Evolutionary conservation across 805 yeast species (phyloP).

Genomic region (Saturnispora kantuleensis): DNA sequence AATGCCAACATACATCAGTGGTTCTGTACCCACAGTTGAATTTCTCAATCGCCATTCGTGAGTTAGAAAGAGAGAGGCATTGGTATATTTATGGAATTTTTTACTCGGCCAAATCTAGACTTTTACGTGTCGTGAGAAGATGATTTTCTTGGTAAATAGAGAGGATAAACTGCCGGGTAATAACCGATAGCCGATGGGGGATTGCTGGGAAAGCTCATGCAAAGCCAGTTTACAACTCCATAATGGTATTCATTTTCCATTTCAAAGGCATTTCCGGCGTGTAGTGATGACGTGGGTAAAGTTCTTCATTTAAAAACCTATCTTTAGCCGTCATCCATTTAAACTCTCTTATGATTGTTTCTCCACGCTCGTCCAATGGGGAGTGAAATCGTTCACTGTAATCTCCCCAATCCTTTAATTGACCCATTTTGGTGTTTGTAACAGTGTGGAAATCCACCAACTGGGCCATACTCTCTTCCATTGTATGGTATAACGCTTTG

Average conservation of each 20-base stretch:
- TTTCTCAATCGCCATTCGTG: conserved; percentile 5
- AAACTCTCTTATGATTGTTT: conserved; percentile 21
- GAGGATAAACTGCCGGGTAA: too few species aligned
- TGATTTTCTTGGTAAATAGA: too few species aligned
- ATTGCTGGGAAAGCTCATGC: too few species aligned
- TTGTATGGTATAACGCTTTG: conserved; percentile 37
- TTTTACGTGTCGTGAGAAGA: too few species aligned
- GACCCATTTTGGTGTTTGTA: background rate
- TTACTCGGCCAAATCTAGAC: too few species aligned
- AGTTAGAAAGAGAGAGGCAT: background rate
- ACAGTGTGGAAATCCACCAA: background rate
- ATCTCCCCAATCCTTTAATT: background rate
- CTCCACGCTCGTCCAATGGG: conserved; percentile 16
- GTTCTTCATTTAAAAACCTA: conserved; percentile 19
- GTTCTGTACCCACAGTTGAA: conserved; percentile 42
- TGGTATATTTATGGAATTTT: too few species aligned
- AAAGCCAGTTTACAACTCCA: background rate
- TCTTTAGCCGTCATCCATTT: conserved; percentile 23
- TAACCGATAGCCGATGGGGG: background rate
- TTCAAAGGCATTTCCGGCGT: conserved; percentile 17
- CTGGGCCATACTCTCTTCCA: conserved; percentile 22
- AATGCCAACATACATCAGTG: conserved; percentile 30
- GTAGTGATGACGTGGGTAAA: too few species aligned
- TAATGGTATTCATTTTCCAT: conserved; percentile 21
- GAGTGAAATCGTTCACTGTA: conserved; percentile 25